A percentile compares a stretch with the other conserved stretches of the same genome.
Conservation (phyloP, 495 filamentous ascomycete genomes). For the Jackrogersella minutella region DNA sequence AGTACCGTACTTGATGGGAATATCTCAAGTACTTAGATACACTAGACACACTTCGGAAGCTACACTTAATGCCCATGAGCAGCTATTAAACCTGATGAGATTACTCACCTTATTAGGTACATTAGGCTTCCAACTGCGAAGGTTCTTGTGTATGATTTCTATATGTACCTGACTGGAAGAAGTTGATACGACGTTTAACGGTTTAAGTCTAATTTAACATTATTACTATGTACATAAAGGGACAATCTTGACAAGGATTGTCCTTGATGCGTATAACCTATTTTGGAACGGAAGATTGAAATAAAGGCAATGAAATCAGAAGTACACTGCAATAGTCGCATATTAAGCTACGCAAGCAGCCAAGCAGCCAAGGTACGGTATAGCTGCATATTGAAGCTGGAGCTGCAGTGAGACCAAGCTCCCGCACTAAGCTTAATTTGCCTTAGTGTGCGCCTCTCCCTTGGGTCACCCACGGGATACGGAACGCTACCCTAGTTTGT, state of each 20-base stretch:
- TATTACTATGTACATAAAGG: not conserved
- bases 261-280: not conserved
- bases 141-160: not conserved
- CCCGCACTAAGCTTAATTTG: not conserved
- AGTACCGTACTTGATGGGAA: no score
- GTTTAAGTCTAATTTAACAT: not conserved
- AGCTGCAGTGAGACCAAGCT: not conserved
- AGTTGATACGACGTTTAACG: not conserved
- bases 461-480: conserved; percentile 4
- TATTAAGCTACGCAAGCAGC: not conserved
- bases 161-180: not conserved
- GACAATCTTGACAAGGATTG: not conserved
- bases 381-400: not conserved
- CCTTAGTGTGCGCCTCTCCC: not conserved
- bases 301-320: not conserved
- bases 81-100: no score
- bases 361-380: not conserved
- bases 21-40: not conserved
- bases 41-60: no score
- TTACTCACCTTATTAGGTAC: not conserved
- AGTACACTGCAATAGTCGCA: not conserved
- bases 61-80: no score
- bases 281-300: not conserved
- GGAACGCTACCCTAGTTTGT: not conserved
- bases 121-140: not conserved